Percentiles rank a stretch among this genome's conserved stretches.
Conservation (phyloP, 495 filamentous ascomycete genomes). For the Sordaria brevicollis region DNA sequence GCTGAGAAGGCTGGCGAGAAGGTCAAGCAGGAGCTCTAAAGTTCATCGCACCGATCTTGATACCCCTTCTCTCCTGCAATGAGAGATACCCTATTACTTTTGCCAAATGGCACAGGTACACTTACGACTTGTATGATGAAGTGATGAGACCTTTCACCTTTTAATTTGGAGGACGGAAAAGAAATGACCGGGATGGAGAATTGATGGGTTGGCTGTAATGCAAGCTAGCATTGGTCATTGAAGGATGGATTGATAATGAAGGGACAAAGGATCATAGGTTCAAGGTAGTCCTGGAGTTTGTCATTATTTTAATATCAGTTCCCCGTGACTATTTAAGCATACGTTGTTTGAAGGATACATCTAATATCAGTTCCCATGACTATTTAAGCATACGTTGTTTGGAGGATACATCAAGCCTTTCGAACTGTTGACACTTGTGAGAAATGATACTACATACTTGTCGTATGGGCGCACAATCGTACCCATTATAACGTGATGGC, state of each 20-base stretch:
- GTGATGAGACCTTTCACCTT: neutral
- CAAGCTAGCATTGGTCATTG: neutral
- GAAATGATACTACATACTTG: neutral
- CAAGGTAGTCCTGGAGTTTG: neutral
- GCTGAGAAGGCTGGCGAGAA: neutral
- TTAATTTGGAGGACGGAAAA: neutral
- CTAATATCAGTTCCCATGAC: neutral
- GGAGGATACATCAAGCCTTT: neutral
- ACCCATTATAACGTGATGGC: neutral
- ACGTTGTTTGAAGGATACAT: neutral
- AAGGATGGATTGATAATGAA: neutral
- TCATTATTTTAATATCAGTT: neutral
- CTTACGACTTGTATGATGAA: neutral
- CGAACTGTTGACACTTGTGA: neutral
- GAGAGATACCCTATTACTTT: neutral
- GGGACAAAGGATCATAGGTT: neutral
- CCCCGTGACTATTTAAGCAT: neutral
- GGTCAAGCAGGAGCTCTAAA: constrained; percentile 15
- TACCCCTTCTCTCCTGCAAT: neutral
- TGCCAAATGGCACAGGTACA: neutral
- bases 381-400: neutral
- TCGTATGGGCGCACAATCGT: neutral
- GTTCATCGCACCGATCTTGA: neutral
- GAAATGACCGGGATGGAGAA: too few relatives aligned
- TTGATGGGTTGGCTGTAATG: neutral